Evolutionary conservation across 495 filamentous ascomycete genomes (phyloP).

Genomic region (Podospora sp.): DNA sequence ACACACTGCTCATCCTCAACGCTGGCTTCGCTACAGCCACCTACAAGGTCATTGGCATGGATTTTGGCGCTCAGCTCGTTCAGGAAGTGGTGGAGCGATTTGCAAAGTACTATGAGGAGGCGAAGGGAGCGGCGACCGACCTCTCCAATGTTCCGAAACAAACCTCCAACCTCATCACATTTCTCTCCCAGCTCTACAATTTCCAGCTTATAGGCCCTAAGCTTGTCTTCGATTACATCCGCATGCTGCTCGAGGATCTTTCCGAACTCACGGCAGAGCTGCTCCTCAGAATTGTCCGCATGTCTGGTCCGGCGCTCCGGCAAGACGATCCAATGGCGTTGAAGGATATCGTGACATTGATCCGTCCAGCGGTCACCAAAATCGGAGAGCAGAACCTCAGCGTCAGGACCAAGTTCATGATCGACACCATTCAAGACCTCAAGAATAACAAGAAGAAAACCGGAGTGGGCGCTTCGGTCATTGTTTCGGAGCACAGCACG

Average conservation of each 20-base stretch:
- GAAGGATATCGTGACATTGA: constrained; percentile 82
- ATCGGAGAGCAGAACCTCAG: constrained; percentile 71
- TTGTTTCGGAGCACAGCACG: constrained; percentile 74
- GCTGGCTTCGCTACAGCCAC: constrained; percentile 87
- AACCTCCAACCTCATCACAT: constrained; percentile 74
- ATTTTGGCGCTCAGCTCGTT: constrained; percentile 83
- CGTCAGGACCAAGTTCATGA: constrained; percentile 95
- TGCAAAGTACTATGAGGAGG: constrained; percentile 50
- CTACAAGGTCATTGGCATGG: constrained; percentile 82
- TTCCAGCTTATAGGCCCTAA: constrained; percentile 84
- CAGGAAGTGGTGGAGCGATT: constrained; percentile 76
- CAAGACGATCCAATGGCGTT: constrained; percentile 89
- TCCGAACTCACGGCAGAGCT: constrained; percentile 92
- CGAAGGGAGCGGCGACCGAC: constrained; percentile 48
- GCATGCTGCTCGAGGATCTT: constrained; percentile 70
- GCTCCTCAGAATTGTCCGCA: constrained; percentile 79
- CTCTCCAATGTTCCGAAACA: constrained; percentile 61
- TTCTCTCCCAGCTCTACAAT: constrained; percentile 86
- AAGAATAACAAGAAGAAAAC: constrained; percentile 92
- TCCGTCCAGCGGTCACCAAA: constrained; percentile 70
- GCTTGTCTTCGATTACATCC: constrained; percentile 87
- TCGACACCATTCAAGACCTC: constrained; percentile 90
- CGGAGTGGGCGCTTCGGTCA: constrained; percentile 59
- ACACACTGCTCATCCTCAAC: constrained; percentile 88
- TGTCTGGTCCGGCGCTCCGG: constrained; percentile 78